Conservation (phyloP, 331 rosid species). For the Quercus tomentella region DNA sequence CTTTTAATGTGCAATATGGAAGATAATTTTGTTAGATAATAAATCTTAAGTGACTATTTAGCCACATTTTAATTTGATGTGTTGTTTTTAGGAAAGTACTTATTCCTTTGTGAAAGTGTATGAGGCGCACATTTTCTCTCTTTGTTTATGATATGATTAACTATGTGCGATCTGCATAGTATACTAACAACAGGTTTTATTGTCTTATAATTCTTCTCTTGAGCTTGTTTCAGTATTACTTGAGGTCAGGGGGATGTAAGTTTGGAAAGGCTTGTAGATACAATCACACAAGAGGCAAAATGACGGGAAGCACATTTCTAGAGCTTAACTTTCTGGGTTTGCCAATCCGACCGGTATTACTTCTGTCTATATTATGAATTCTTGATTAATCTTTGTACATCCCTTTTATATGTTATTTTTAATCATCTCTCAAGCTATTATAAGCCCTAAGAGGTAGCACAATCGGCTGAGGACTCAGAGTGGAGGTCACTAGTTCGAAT, state of each 20-base stretch:
- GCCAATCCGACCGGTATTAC: slow-evolving; percentile 80
- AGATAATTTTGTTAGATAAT: neutral
- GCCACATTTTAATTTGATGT: neutral
- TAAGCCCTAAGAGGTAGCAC: no score
- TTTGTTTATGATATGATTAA: neutral
- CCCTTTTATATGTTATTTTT: neutral
- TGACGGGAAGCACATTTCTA: slow-evolving; percentile 25
- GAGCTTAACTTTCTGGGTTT: slow-evolving; percentile 85
- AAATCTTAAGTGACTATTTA: neutral
- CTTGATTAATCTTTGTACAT: neutral
- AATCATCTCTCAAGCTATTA: neutral
- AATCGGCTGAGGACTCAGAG: no score
- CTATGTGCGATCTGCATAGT: neutral
- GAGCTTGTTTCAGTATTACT: slow-evolving; percentile 69
- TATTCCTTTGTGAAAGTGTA: neutral
- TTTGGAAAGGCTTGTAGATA: slow-evolving; percentile 78
- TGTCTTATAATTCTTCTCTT: slow-evolving; percentile 4
- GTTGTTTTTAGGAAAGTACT: neutral
- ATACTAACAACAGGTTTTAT: slow-evolving; percentile 12
- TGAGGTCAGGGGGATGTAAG: slow-evolving; percentile 85
- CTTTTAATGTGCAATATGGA: neutral
- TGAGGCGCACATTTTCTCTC: neutral
- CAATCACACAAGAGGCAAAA: slow-evolving; percentile 57
- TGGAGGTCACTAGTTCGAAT: no score
- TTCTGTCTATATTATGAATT: slow-evolving; percentile 3